These are phyloP conservation scores for Davidsoniella neocaledoniae DNA, from an alignment of 2,329 filamentous ascomycete species.

Conservation along the genomic window DNA sequence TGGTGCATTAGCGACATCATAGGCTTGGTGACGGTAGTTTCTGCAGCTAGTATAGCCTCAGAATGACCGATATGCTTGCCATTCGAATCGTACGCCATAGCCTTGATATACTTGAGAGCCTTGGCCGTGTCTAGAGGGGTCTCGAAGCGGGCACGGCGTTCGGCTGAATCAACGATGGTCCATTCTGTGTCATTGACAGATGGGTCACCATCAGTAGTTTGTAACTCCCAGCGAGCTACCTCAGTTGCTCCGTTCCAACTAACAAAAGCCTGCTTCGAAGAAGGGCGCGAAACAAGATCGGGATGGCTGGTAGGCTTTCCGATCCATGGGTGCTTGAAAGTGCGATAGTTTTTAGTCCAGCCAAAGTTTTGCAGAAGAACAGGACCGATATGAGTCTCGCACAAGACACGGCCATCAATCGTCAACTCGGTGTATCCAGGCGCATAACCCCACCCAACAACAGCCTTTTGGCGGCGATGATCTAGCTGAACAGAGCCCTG, in stretches of 20 bases:
- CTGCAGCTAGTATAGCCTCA: neutral
- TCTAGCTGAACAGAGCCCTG: conserved; percentile 32
- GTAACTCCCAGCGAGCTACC: conserved; percentile 32
- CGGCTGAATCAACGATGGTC: conserved; percentile 21
- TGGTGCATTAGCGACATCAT: conserved; percentile 7
- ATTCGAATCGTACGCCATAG: neutral
- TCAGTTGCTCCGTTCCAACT: conserved; percentile 37
- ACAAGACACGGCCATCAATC: conserved; percentile 31
- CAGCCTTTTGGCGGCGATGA: conserved; percentile 33
- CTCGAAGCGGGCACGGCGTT: conserved; percentile 26
- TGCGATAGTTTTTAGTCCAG: conserved; percentile 33
- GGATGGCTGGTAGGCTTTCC: conserved; percentile 23
- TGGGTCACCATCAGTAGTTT: conserved; percentile 19
- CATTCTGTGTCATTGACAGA: conserved; percentile 20
- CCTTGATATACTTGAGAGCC: neutral
- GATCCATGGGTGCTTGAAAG: conserved; percentile 36
- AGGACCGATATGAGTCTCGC: conserved; percentile 32
- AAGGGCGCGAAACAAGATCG: conserved; percentile 16
- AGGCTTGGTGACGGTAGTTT: neutral
- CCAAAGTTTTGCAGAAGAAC: conserved; percentile 21
- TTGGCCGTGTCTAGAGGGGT: conserved; percentile 18
- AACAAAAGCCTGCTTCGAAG: conserved; percentile 24
- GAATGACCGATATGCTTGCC: neutral
- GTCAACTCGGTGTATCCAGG: conserved; percentile 31
- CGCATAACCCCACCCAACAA: conserved; percentile 40